Evolutionary conservation across 306 rosid genomes (phyloP), one percentile per base, ranked within the genome.

Genomic region (Cucumis cinereus): DNA sequence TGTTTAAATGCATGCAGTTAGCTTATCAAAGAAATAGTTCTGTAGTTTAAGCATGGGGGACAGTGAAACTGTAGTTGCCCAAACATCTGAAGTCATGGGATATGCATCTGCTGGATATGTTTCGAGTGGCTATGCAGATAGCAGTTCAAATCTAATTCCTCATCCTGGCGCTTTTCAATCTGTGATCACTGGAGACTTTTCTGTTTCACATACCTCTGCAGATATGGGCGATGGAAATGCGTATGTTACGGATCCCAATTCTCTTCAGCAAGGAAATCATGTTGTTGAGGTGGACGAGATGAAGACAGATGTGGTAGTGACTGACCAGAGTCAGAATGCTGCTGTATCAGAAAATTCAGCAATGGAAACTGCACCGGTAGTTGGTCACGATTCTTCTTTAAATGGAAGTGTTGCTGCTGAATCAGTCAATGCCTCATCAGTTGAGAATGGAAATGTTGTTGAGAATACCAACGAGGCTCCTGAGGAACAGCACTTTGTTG

Each of bases 21-120:
- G 43, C 14, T 6, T 19, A 63, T 49, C 74, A 64, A 83, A 76
- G 75, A 63, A 20, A 62, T 74, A 45, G 45, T 15, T 67, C 68
- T 33, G 41, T 38, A 76, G 70, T 59, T 83, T 73, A 22, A 83
- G 79, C 8, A 89, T 91, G 98, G 96, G 87, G 55, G 95, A 90
- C 74, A 90, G 89, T 24, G 97, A 94, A 83, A 60, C 90, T 24
- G 88, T 85, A 43, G 84, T 80, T 76, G 82, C 93, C 10, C 89
- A 91, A 82, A 59, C 87, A 70, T 76, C 92, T 81, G 81, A 79
- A 23, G 84, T 80, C 55, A 82, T 80, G 82, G 84, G 80, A 43
- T 83, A 77, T 77, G 23, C 75, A 15, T 50, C 87, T 24, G 77
- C 76, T 41, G 79, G 79, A 3, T 88, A 84, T 78, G 80, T 81